phyloP scores from a whole-genome alignment of 331 rosid species.

The Arachis monticola region DNA sequence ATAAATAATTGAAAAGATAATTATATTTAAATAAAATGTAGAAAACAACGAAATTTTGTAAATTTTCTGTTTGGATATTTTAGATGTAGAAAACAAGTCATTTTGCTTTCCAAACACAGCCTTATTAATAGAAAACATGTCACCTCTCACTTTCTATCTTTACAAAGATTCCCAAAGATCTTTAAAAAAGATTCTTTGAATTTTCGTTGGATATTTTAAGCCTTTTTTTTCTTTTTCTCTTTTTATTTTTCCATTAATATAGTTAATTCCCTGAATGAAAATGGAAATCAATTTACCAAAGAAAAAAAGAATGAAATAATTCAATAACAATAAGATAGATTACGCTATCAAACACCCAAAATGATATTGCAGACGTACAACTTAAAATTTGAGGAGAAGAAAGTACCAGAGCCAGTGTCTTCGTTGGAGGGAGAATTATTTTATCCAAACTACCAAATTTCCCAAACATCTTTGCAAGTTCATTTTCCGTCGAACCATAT shows the following conservation, averaged over 20 bases:
- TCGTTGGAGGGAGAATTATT: conserved; percentile 80
- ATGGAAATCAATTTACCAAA: conserved; percentile 14
- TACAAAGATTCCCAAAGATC: too few species aligned
- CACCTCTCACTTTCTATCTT: too few species aligned
- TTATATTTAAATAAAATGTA: too few species aligned
- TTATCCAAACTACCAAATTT: conserved; percentile 89
- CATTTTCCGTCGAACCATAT: conserved; percentile 82
- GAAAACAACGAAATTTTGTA: too few species aligned
- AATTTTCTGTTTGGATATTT: too few species aligned
- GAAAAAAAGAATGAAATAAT: conserved; percentile 19
- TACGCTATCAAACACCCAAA: conserved; percentile 17
- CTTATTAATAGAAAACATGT: too few species aligned
- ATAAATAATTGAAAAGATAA: too few species aligned
- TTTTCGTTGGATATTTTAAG: conserved; percentile 10
- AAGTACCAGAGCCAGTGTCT: conserved; percentile 89
- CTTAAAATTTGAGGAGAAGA: conserved; percentile 17
- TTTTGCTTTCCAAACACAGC: too few species aligned
- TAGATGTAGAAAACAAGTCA: not conserved
- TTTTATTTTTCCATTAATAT: not conserved
- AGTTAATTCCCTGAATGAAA: conserved; percentile 5
- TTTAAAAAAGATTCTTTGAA: conserved; percentile 14
- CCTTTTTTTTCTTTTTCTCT: not conserved
- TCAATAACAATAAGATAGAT: conserved; percentile 3
- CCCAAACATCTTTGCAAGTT: conserved; percentile 76
- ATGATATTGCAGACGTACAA: conserved; percentile 31